These are phyloP conservation scores for Paecilomyces dactylethromorphus DNA, from an alignment of 2,329 filamentous ascomycete species.

Conservation along the genomic window DNA sequence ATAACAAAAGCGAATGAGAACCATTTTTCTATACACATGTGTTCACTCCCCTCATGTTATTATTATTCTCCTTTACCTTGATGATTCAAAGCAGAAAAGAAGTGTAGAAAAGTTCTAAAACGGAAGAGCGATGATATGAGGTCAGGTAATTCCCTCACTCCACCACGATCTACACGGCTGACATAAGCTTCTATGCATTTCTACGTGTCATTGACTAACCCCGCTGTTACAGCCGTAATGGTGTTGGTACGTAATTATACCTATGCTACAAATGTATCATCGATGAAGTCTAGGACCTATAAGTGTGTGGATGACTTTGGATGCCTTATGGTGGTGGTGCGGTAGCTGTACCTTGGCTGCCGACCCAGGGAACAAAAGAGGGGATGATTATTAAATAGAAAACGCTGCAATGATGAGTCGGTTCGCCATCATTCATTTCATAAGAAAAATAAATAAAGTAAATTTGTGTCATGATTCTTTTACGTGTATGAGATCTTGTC, in stretches of 20 bases:
- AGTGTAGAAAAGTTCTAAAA: background rate
- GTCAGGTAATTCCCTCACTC: background rate
- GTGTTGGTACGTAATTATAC: background rate
- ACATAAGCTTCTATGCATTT: background rate
- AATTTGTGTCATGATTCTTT: background rate
- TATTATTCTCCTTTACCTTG: background rate
- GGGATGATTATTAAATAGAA: background rate
- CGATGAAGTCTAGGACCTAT: background rate
- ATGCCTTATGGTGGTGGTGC: no score
- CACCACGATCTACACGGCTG: background rate
- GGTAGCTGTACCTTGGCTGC: background rate
- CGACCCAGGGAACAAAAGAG: background rate
- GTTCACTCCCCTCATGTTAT: background rate
- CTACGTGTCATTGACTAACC: background rate
- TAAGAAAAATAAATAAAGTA: background rate
- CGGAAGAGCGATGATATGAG: background rate
- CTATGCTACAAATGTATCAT: background rate
- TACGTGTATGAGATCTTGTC: background rate
- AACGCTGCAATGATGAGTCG: background rate
- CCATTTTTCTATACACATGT: background rate
- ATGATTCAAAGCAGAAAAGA: background rate
- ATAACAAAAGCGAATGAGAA: background rate
- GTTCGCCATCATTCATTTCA: background rate
- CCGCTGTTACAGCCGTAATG: background rate
- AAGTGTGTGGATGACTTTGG: background rate